These are phyloP conservation scores for Carex littledalei DNA, from an alignment of 176 grass and related monocot species.

Conservation along the genomic window DNA sequence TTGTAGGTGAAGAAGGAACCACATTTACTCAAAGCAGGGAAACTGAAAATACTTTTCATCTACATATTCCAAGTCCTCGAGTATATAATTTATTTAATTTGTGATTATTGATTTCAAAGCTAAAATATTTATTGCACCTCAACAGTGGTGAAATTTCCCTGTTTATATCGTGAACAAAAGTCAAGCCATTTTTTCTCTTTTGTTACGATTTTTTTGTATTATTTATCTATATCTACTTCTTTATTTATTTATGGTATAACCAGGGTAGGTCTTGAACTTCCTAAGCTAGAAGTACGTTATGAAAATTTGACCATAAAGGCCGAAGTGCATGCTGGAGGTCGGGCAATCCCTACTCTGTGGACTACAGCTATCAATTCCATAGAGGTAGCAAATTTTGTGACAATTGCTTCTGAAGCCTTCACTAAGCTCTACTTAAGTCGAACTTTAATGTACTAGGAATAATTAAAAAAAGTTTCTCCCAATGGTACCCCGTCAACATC, in stretches of 20 bases:
- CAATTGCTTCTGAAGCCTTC: not conserved
- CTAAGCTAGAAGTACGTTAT: conserved; percentile 67
- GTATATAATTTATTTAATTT: not conserved
- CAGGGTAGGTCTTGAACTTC: conserved; percentile 73
- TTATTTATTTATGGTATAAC: not conserved
- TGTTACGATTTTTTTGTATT: not conserved
- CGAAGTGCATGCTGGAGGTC: conserved; percentile 36
- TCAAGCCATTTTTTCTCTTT: not conserved
- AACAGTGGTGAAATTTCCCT: not conserved
- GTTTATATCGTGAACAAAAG: not conserved
- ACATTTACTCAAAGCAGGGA: not conserved
- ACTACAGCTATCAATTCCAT: conserved; percentile 45
- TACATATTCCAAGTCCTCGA: not conserved
- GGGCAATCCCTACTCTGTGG: conserved; percentile 55
- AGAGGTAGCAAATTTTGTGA: conserved; percentile 32
- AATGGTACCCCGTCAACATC: not conserved
- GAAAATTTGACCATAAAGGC: conserved; percentile 52
- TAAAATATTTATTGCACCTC: not conserved
- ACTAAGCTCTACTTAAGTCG: not conserved
- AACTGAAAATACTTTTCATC: not conserved
- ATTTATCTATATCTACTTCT: not conserved
- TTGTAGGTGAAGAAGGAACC: not conserved
- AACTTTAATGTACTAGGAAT: not conserved
- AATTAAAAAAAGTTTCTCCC: not conserved
- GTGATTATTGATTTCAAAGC: not conserved